Evolutionary conservation across 192 early-diverging fungal genomes (phyloP), one percentile per base, ranked within the genome.

Genomic region (Phlyctochytrium arcticum): DNA sequence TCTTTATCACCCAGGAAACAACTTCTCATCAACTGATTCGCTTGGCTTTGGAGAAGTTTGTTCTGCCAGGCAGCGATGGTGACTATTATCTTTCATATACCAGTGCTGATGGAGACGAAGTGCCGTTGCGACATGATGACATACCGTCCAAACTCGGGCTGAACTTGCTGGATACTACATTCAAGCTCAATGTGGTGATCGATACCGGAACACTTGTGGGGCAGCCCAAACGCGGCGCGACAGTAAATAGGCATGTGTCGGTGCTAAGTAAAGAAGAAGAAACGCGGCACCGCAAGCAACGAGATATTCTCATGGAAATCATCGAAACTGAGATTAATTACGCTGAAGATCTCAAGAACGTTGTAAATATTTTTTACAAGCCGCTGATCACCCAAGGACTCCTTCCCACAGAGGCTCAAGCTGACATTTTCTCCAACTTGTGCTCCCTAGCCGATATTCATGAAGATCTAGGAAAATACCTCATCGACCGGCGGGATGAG

Each of bases 311-410:
- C 17, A 60, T 57, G 42, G 74, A 76, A 50, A 76, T 76, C 24
- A 12, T 42, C 33, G 74, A 76, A 44, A 73, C 73, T 1, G 77
- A 79, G 31, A 60, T 64, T 35, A 62, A 57, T 30, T 79, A 79
- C 51, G 55, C 47, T 2, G 62, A 70, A 27, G 73, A 78, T 54
- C 53, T 80, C 7, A 62, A 67, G 29, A 48, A 54, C 12, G 30
- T 79, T n/a, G 63, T 72, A 34, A 35, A 47, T 4, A 8, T 68
- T 1, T 79, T 79, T 36, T 48, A 42, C 48, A 50, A 57, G 1
- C 79, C 79, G 15, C 32, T 81, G 6, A 31, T 37, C 29, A 23
- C 31, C 10, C 33, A 65, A 32, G 71, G 44, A 17, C 29, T 70
- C 6, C 33, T 74, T 17, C 30, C 24, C 24, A 30, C 32, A 26